These are phyloP conservation scores for Mediolabrus comicus DNA, from an alignment of 108 stramenopile genomes.

Conservation along the genomic window DNA sequence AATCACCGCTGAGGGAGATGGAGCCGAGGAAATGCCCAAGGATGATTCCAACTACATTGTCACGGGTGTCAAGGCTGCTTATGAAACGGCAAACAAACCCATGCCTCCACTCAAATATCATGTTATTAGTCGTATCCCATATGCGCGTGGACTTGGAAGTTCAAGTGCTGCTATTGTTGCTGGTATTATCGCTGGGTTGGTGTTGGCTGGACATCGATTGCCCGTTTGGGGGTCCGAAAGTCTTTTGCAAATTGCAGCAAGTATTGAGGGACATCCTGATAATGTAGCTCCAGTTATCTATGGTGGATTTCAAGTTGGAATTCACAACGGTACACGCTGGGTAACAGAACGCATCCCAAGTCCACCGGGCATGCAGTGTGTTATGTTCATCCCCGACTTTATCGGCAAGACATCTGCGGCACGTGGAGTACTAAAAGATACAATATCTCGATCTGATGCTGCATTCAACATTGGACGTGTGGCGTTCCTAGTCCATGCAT, in stretches of 20 bases:
- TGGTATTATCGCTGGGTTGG: conserved; percentile 96
- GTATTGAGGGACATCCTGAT: conserved; percentile 98
- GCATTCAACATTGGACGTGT: conserved; percentile 97
- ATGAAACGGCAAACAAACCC: conserved; percentile 90
- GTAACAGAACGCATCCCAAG: conserved; percentile 90
- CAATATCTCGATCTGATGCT: conserved; percentile 84
- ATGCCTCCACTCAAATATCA: conserved; percentile 91
- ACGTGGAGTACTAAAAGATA: conserved; percentile 71
- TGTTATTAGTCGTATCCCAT: conserved; percentile 93
- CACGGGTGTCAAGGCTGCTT: conserved; percentile 93
- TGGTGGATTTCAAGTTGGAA: conserved; percentile 98
- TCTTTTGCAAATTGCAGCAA: conserved; percentile 95
- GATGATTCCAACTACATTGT: conserved; percentile 89
- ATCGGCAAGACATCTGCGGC: conserved; percentile 96
- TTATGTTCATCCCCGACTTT: conserved; percentile 97
- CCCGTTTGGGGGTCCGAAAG: conserved; percentile 95
- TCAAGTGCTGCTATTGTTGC: conserved; percentile 97
- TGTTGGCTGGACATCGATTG: conserved; percentile 94
- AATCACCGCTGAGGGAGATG: conserved; percentile 89
- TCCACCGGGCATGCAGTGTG: conserved; percentile 89
- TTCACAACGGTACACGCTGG: conserved; percentile 96
- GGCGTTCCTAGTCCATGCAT: conserved; percentile 93
- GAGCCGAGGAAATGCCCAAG: conserved; percentile 86
- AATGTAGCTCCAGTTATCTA: conserved; percentile 98
- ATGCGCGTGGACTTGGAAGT: conserved; percentile 94